A percentile compares a stretch with the other conserved stretches of the same genome.
Conservation (phyloP, 2,329 filamentous ascomycete genomes). For the Fusarium dlaminii region DNA sequence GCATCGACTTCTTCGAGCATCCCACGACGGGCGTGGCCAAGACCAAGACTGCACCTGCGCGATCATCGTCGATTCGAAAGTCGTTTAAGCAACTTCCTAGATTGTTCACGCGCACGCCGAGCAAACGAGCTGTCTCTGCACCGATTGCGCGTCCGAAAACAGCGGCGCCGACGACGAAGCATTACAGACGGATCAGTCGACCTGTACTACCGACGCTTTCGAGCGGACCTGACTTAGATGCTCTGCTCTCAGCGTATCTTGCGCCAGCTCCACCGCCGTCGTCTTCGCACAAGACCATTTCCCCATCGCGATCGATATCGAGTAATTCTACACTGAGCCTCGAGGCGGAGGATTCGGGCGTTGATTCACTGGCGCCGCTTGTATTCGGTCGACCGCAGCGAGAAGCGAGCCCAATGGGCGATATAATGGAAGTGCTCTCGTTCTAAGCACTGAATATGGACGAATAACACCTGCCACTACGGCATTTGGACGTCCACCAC, state of each 20-base stretch:
- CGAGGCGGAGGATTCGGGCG: constrained; percentile 25
- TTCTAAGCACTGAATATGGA: not conserved
- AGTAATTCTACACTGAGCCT: constrained; percentile 34
- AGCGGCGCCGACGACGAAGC: constrained; percentile 20
- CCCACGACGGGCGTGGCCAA: not conserved
- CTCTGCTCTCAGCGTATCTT: constrained; percentile 33
- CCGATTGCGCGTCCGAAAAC: constrained; percentile 28
- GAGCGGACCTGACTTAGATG: constrained; percentile 29
- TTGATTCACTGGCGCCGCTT: constrained; percentile 28
- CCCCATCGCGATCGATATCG: constrained; percentile 33
- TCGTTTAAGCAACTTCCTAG: constrained; percentile 30
- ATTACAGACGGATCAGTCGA: constrained; percentile 36
- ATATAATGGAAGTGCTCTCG: constrained; percentile 34
- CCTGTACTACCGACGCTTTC: constrained; percentile 29
- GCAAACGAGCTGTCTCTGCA: constrained; percentile 27
- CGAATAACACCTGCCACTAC: not conserved
- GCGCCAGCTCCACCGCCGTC: constrained; percentile 17
- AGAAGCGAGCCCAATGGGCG: constrained; percentile 29
- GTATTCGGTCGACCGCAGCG: constrained; percentile 33
- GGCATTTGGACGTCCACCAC: constrained; percentile 3
- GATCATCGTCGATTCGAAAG: constrained; percentile 26
- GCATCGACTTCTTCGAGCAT: constrained; percentile 32
- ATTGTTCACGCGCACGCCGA: constrained; percentile 30
- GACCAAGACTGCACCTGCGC: constrained; percentile 22
- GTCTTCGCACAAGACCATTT: constrained; percentile 18